Percentiles rank a stretch among this genome's conserved stretches.
phyloP scores from a whole-genome alignment of 192 early-diverging fungal species.

The Haplosporangium gracile region DNA sequence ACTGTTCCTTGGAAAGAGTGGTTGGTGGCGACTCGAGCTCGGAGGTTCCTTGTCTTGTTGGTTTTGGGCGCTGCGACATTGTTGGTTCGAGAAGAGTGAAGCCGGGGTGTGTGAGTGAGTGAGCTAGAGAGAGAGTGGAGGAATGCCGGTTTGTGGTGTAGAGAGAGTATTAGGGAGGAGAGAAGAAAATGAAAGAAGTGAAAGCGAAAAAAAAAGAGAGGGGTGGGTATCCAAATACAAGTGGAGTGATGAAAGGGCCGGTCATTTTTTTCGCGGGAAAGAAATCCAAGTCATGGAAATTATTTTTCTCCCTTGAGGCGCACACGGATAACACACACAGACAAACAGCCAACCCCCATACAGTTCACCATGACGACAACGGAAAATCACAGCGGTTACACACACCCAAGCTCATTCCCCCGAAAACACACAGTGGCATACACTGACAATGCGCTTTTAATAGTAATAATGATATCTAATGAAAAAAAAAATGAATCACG shows the following conservation, averaged over 20 bases:
- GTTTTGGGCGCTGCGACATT: slow-evolving; percentile 53
- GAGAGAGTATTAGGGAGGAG: neutral
- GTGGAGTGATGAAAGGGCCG: neutral
- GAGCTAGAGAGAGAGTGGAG: neutral
- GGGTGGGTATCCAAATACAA: neutral
- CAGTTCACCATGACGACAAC: too few species aligned
- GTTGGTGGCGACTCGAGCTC: slow-evolving; percentile 47
- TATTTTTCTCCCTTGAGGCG: neutral
- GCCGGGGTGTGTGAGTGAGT: neutral
- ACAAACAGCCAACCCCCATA: too few species aligned
- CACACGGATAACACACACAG: too few species aligned
- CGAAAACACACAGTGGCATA: neutral
- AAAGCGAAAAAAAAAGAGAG: neutral
- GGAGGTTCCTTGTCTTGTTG: slow-evolving; percentile 32
- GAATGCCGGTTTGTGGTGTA: neutral
- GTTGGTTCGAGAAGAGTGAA: neutral
- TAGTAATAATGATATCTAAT: neutral
- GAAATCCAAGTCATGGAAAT: neutral
- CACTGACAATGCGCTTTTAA: neutral
- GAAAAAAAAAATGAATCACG: neutral
- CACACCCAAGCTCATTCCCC: too few species aligned
- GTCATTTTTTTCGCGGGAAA: neutral
- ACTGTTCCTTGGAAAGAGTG: slow-evolving; percentile 49
- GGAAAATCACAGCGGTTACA: too few species aligned
- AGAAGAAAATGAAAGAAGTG: neutral